Base-by-base conservation (phyloP, 768 basidiomycete genomes). In the Suillus discolor region DNA sequence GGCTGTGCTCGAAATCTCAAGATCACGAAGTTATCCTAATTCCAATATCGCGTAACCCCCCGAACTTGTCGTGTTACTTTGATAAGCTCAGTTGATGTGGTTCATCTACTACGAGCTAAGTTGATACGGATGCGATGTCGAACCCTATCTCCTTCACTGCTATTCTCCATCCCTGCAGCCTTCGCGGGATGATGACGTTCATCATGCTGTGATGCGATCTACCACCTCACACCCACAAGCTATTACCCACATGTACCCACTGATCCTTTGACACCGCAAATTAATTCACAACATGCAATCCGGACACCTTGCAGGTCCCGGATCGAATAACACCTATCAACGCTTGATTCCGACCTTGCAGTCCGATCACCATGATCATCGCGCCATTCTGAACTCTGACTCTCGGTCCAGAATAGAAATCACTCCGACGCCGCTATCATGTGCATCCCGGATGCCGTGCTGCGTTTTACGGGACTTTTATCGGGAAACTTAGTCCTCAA, bases 261-360 rank as follows among this genome's bases (percentile, higher is more conserved):
- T 60, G 59, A 60, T 60, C 59, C 59, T 42, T 60, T 18, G 2
- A 12, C 41, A 60, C 59, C 42, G 59, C 59, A 42, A 60, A 59
- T 42, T 20, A 38, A 42, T 42, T 16, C 18, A 39, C 4, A 55
- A 13, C 6, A 3, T 3, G 20, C 20, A 13, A 13, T 13, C 28
- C 59, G 28, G 59, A 60, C 6, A 20, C 25, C 23, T 41, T 18
- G 9, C 4, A 25, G 39, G 57, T 5, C 38, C 54, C 41, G 41
- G 18, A 60, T 42, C 41, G 25, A 60, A 20, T 39, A 18, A 18
- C 7, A 15, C 23, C 16, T 41, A 59, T 41, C 57, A 41, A 39
- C 23, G 39, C 16, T 15, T 23, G n/a, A 38, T 15, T 38, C 55
- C 8, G 6, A 23, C 36, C 20, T n/a, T 18, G 23, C 23, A 11